Evolutionary conservation across 2,329 filamentous ascomycete species (phyloP), one percentile per base, ranked within the genome.

Genomic region (Colletotrichum simmondsii): DNA sequence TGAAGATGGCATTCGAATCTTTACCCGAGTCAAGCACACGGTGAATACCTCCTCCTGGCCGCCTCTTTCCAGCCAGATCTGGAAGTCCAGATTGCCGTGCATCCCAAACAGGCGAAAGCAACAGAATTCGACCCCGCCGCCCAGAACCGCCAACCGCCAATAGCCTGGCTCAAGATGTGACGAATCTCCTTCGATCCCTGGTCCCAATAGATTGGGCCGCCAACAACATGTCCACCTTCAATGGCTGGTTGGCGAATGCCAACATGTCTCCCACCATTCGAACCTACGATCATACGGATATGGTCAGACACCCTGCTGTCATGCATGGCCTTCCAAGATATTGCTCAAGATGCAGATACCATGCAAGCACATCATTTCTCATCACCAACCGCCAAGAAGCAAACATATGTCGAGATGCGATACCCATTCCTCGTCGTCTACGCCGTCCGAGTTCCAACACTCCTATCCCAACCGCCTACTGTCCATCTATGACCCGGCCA

Each of bases 321-420:
- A 49, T 71, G 49, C 35, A 57, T 26, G 19, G 24, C 56, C 19
- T 58, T 49, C 35, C 35, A n/a, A 22, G 49, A 46, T 35, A 54
- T 30, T 30, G 56, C 35, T 52, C 64, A 26, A 14, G 65, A 69
- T 59, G 69, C 69, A 69, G 53, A 64, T 64, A 65, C 69, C 59
- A 30, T 59, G 65, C 59, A 26, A 22, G 58, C 30, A 37, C 22
- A 57, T 56, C 52, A 35, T 30, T 54, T 59, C 16, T 62, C 65
- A 26, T 72, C 69, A 72, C 69, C 69, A 69, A 72, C 69, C 59
- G 69, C 69, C 69, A 72, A 69, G 69, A 57, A n/a, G 32, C 52
- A 65, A 65, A 56, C 62, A 65, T 5, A n/a, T 6, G 42, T n/a
- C 42, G 6, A 65, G 26, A 42, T 56, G 32, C 49, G 57, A 49